These are phyloP conservation scores for Reutealis trisperma DNA, from an alignment of 345 rosid species.

Conservation along the genomic window DNA sequence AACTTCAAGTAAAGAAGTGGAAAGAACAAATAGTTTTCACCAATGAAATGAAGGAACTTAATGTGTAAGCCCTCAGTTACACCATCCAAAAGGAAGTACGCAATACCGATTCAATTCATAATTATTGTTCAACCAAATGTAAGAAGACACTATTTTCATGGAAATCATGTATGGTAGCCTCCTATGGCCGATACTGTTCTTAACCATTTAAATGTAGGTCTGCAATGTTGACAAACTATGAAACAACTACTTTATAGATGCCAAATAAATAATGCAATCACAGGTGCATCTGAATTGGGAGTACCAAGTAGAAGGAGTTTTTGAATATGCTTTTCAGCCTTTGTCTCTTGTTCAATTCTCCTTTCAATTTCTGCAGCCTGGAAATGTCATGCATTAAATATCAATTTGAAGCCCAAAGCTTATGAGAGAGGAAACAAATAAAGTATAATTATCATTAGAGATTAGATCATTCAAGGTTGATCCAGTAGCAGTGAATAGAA, in stretches of 20 bases:
- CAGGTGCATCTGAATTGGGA: constrained; percentile 13
- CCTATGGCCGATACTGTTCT: neutral
- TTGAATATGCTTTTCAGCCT: constrained; percentile 91
- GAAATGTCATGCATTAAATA: constrained; percentile 19
- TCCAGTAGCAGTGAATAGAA: neutral
- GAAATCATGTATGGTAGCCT: constrained; percentile 9
- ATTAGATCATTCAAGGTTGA: neutral
- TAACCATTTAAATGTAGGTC: constrained; percentile 10
- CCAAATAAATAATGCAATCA: constrained; percentile 5
- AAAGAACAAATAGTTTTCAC: neutral
- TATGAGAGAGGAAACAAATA: neutral
- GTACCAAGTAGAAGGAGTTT: constrained; percentile 92
- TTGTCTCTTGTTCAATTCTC: constrained; percentile 92
- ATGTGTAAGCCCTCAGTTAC: neutral
- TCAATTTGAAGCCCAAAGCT: constrained; percentile 8
- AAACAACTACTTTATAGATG: neutral
- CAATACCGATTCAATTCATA: neutral
- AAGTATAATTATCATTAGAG: constrained; percentile 3
- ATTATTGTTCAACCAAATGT: neutral
- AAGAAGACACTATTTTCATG: neutral
- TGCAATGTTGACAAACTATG: neutral
- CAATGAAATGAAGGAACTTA: neutral
- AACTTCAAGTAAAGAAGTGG: neutral
- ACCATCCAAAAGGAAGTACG: neutral
- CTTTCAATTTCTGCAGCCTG: constrained; percentile 94